Evolutionary conservation across 148 eudicot genomes (phyloP), one percentile per base, ranked within the genome.

Genomic region (Camellia lanceoleosa): DNA sequence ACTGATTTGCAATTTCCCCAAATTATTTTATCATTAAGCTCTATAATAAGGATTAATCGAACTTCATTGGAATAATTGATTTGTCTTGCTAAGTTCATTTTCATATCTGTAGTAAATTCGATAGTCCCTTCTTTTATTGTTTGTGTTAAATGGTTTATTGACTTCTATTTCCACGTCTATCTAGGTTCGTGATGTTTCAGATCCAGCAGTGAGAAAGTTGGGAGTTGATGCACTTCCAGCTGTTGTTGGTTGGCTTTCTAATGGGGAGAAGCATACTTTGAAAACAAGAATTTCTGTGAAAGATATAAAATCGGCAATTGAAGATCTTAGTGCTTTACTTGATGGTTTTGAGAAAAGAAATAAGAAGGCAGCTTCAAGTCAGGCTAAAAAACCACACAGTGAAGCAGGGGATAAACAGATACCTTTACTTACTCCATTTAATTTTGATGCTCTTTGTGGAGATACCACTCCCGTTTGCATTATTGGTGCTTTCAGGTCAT

Each of bases 401-500:
- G 93, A 88, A 66, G 84, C 97, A 30, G 84, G 83, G 79, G 82
- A 62, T 59, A 87, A 78, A 73, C 68, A 83, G 47, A 84, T 95
- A 69, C 91, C 92, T 14, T 52, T 87, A 76, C 90, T 95, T 79
- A 84, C 89, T 9, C 83, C 85, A 18, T 87, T 91, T 49, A 95
- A 93, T 78, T 89, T 92, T 75, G 70, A 89, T 55, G 81, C 79
- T 30, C 58, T 95, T 23, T 95, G 99, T 81, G 92, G 92, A 23
- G 91, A 89, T 55, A 86, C 84, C 62, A 89, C 71, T 55, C 97
- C 99, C 59, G 95, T 95, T 78, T 95, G 99, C 87, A 77, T 95
- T 7, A 84, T 95, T 80, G 99, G 99, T 64, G 97, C 83, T 58
- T 95, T 89, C 80, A 92, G 88, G 84, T 93, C 95, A 89, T 86